Conservation (phyloP, 2,329 filamentous ascomycete genomes). For the Leptographium flavum region DNA sequence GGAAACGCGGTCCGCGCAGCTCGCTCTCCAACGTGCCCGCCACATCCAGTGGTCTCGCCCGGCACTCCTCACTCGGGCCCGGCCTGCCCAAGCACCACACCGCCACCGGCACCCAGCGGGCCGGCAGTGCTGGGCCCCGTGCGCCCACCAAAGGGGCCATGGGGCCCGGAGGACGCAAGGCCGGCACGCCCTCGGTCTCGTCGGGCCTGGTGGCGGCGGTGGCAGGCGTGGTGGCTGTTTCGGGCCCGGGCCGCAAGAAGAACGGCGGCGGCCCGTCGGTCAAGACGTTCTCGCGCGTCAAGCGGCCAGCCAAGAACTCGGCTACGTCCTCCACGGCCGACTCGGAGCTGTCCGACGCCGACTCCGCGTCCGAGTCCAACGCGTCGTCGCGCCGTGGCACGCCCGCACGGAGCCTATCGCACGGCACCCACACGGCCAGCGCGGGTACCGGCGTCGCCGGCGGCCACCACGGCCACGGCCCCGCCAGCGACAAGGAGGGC, state of each 20-base stretch:
- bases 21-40: conserved; percentile 31
- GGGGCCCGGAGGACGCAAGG: conserved; percentile 28
- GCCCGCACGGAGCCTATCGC: conserved; percentile 17
- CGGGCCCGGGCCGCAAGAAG: conserved; percentile 31
- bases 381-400: conserved; percentile 29
- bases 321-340: conserved; percentile 45
- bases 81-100: conserved; percentile 39
- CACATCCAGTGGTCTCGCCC: conserved; percentile 43
- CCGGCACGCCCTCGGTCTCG: conserved; percentile 24
- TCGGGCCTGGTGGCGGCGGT: conserved; percentile 1
- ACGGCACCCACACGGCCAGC: conserved; percentile 1
- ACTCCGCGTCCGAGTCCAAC: conserved; percentile 38
- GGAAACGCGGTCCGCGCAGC: conserved; percentile 38
- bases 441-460: not conserved
- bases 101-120: conserved; percentile 16
- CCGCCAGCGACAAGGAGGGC: conserved; percentile 5
- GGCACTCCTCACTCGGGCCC: conserved; percentile 48
- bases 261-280: conserved; percentile 18
- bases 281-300: conserved; percentile 51
- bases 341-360: conserved; percentile 50
- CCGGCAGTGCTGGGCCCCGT: conserved; percentile 47
- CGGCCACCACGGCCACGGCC: conserved; percentile 1
- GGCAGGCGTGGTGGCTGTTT: conserved; percentile 5
- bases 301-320: conserved; percentile 45
- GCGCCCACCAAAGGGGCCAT: conserved; percentile 31